phyloP scores from a whole-genome alignment of 2,329 filamentous ascomycete genomes.

The Sclerotinia minor region DNA sequence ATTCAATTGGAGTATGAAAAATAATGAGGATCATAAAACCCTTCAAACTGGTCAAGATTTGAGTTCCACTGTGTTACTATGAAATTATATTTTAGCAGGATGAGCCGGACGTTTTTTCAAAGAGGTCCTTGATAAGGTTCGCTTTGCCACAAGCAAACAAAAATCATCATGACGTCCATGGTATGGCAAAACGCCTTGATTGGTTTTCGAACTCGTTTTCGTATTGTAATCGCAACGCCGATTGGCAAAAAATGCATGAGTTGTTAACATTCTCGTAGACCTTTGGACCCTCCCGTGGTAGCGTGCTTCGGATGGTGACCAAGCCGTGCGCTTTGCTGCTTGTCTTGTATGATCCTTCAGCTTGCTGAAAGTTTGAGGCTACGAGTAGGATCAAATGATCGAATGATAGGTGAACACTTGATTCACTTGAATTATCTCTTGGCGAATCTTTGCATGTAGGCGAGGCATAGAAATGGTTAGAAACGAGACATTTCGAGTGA shows the following conservation, averaged over 20 bases:
- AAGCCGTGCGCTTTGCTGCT: constrained; percentile 6
- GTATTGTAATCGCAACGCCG: constrained; percentile 10
- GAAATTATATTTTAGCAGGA: constrained; percentile 3
- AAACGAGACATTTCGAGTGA: background rate
- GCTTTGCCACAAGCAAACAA: background rate
- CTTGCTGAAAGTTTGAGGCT: background rate
- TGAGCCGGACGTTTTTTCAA: constrained; percentile 11
- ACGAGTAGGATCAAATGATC: background rate
- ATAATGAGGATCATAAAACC: background rate
- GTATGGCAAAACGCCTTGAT: background rate
- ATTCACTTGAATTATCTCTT: constrained; percentile 5
- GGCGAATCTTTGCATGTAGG: background rate
- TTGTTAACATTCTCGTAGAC: background rate
- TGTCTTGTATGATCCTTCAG: background rate
- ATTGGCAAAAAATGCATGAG: constrained; percentile 6
- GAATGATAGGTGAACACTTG: background rate
- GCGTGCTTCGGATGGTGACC: constrained; percentile 14
- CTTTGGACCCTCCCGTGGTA: background rate
- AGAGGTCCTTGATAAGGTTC: background rate
- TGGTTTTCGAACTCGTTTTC: constrained; percentile 18
- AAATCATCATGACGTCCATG: background rate
- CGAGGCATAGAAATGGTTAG: background rate
- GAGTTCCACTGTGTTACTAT: background rate
- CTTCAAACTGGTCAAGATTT: background rate
- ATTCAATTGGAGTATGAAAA: background rate